Conservation (phyloP, 176 grass and related monocot species). For the Oryza nivara region DNA sequence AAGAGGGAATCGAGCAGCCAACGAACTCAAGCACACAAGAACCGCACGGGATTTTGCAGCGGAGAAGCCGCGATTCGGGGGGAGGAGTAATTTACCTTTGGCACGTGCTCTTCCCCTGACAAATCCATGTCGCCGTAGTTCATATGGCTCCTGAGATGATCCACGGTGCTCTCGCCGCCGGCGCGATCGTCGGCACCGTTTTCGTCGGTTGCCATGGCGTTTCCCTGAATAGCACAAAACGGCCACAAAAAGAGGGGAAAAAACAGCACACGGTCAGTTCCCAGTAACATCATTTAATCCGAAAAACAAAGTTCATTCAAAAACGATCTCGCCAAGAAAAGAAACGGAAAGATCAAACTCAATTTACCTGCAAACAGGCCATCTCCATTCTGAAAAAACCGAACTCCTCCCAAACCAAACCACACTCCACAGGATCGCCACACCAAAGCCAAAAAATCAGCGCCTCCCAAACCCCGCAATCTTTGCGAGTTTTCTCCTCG, state of each 20-base stretch:
- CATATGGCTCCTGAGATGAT: not conserved
- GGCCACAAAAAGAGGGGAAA: too few species aligned
- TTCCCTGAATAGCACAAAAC: not conserved
- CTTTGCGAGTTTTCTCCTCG: not conserved
- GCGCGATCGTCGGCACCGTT: not conserved
- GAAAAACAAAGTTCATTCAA: not conserved
- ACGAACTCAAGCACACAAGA: not conserved
- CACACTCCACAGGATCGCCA: not conserved
- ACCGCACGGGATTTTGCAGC: not conserved
- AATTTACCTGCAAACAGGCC: conserved; percentile 34
- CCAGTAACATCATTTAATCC: not conserved
- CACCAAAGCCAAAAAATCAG: not conserved
- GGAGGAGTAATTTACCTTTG: conserved; percentile 51
- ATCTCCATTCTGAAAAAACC: not conserved
- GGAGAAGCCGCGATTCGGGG: not conserved
- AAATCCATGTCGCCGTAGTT: conserved; percentile 47
- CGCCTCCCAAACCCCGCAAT: not conserved
- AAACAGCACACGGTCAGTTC: not conserved
- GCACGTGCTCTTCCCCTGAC: conserved; percentile 49
- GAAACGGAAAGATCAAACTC: not conserved
- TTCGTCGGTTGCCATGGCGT: conserved; percentile 33
- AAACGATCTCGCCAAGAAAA: not conserved
- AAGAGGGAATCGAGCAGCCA: not conserved
- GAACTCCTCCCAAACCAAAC: not conserved
- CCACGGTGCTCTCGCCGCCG: not conserved